Evolutionary conservation across 139 green algal genomes (phyloP), one percentile per base, ranked within the genome.

Genomic region (Spirogloea muscicola): DNA sequence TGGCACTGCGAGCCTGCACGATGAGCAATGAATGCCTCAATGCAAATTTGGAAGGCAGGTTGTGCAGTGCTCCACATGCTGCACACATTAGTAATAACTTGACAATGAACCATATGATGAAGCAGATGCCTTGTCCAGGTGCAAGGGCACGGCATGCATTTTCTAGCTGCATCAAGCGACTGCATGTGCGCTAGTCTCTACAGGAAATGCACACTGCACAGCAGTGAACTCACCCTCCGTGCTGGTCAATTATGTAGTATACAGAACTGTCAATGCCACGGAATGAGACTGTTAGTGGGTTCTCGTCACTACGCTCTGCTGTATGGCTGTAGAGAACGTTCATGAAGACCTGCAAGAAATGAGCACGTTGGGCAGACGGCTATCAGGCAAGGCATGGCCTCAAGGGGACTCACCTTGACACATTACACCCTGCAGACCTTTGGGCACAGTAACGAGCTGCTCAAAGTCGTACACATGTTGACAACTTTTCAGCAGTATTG

Each of bases 271-370:
- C 48, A 57, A 6, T 57, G 48, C 48, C 59, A 9, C 59, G 84
- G 87, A 99, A 96, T 21, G 86, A 94, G 16, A 98, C 63, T 5
- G 88, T 89, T 29, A 60, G 68, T 41, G 92, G 92, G 0, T 93
- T 91, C 41, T 82, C 68, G 55, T 98, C 89, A 81, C 96, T 97
- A 58, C 93, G 91, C 77, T 99, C 94, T 2, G 93, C 92, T 2
- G 94, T 98, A 88, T 99, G 94, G 86, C 97, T 98, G 88, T 97
- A 96, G 57, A 98, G 93, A 1, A 98, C 92, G 74, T 99, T 94
- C 76, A 99, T 74, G 52, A 97, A 91, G 38, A 99, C 72, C 72
- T 80, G 72, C 60, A 74, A 61, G 13, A 58, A n/a, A n/a, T n/a
- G n/a, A n/a, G n/a, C n/a, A n/a, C n/a, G n/a, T n/a, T n/a, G n/a